Evolutionary conservation across 805 yeast species (phyloP).

Genomic region (Sugiyamaella floridensis): DNA sequence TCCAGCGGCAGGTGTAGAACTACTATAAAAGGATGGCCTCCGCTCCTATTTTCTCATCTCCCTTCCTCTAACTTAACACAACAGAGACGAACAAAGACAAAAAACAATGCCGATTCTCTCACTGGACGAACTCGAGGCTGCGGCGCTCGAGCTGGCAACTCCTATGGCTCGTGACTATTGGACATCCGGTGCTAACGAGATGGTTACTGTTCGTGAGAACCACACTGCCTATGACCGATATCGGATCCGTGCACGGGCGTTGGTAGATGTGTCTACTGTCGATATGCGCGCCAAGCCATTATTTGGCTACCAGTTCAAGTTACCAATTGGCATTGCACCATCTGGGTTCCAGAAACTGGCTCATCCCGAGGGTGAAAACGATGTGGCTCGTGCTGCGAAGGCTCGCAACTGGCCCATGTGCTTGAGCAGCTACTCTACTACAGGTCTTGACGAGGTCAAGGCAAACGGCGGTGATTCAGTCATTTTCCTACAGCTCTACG

Average conservation of each 20-base stretch:
- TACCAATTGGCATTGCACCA: constrained; percentile 33
- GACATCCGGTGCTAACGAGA: constrained; percentile 28
- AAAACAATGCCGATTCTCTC: constrained; percentile 2
- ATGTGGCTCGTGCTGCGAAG: constrained; percentile 30
- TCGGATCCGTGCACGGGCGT: constrained; percentile 26
- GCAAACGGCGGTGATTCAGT: constrained; percentile 22
- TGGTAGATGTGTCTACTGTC: constrained; percentile 25
- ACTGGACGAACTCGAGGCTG: constrained; percentile 13
- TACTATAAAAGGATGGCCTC: not conserved
- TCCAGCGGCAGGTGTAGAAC: not conserved
- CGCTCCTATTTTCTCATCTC: not conserved
- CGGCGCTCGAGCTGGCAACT: constrained; percentile 13
- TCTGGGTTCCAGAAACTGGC: constrained; percentile 31
- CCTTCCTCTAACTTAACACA: not conserved
- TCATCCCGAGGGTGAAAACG: constrained; percentile 29
- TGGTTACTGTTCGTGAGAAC: constrained; percentile 25
- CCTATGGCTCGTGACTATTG: constrained; percentile 21
- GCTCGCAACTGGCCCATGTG: constrained; percentile 28
- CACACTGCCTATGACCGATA: constrained; percentile 23
- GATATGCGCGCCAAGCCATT: constrained; percentile 20
- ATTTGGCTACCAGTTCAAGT: constrained; percentile 22
- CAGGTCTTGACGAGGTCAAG: constrained; percentile 24
- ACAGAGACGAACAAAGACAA: no score
- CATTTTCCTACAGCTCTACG: constrained; percentile 27
- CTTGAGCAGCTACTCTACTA: constrained; percentile 23